Conservation (phyloP, 331 rosid genomes). For the Saraca asoca region DNA sequence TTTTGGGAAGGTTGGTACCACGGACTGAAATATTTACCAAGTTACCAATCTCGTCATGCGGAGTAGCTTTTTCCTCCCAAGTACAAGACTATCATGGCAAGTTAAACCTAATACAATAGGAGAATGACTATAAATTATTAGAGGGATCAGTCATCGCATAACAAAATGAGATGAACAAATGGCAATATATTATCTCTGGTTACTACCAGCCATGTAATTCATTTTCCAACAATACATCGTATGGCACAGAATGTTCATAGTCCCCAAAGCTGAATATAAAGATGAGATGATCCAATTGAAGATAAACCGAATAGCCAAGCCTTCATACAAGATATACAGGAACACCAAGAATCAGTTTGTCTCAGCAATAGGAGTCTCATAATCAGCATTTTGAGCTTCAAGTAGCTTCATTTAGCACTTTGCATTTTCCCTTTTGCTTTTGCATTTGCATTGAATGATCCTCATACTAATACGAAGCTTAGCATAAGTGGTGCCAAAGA, state of each 20-base stretch:
- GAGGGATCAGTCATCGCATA: background rate
- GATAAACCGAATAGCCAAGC: no score
- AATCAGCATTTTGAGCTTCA: conserved; percentile 63
- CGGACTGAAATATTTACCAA: no score
- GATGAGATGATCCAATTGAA: no score
- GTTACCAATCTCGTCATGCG: no score
- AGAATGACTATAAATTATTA: background rate
- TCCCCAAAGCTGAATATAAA: no score
- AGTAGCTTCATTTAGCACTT: conserved; percentile 81
- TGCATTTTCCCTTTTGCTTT: conserved; percentile 92
- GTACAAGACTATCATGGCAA: no score
- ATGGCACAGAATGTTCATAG: no score
- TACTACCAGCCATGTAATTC: background rate
- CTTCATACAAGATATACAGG: background rate
- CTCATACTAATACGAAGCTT: conserved; percentile 91
- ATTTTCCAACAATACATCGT: no score
- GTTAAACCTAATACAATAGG: no score
- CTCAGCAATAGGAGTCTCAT: conserved; percentile 41
- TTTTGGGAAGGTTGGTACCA: no score
- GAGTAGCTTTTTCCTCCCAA: no score
- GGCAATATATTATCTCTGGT: background rate
- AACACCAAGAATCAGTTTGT: conserved; percentile 44
- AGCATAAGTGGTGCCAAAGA: conserved; percentile 90
- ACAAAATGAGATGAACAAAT: background rate
- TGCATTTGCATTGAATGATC: conserved; percentile 76